phyloP scores from a whole-genome alignment of 768 basidiomycete genomes.

The Calocybe gangraenosa region DNA sequence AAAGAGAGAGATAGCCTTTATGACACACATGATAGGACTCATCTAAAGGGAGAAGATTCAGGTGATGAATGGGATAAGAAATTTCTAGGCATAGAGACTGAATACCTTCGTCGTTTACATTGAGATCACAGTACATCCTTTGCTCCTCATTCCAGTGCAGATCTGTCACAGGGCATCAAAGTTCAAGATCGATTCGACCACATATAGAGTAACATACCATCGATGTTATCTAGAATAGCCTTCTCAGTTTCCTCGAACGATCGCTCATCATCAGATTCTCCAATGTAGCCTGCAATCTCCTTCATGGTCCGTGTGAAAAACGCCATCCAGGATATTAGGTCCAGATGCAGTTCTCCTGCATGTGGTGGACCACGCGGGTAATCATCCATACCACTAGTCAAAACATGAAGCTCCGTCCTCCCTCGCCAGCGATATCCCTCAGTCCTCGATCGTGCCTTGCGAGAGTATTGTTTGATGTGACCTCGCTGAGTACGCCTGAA shows the following conservation, averaged over 20 bases:
- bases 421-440: constrained; percentile 97
- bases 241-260: constrained; percentile 75
- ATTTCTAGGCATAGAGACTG: constrained; percentile 8
- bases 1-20: constrained; percentile 89
- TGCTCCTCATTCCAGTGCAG: constrained; percentile 89
- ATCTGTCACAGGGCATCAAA: constrained; percentile 40
- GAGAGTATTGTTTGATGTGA: constrained; percentile 86
- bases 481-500: constrained; percentile 93
- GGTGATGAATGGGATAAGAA: background rate
- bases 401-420: constrained; percentile 76
- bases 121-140: constrained; percentile 91
- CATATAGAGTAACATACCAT: constrained; percentile 43
- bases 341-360: constrained; percentile 88
- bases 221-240: constrained; percentile 82
- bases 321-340: constrained; percentile 94
- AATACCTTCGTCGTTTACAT: constrained; percentile 79
- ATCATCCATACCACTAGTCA: constrained; percentile 96
- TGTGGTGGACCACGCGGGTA: constrained; percentile 90
- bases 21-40: constrained; percentile 91
- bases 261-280: constrained; percentile 77
- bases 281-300: constrained; percentile 82
- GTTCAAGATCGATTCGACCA: background rate
- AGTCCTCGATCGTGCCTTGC: constrained; percentile 77
- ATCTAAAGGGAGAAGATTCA: constrained; percentile 43
- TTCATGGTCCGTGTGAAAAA: constrained; percentile 95